Conservation (phyloP, 2,329 filamentous ascomycete species). For the Teratosphaeria nubilosa region DNA sequence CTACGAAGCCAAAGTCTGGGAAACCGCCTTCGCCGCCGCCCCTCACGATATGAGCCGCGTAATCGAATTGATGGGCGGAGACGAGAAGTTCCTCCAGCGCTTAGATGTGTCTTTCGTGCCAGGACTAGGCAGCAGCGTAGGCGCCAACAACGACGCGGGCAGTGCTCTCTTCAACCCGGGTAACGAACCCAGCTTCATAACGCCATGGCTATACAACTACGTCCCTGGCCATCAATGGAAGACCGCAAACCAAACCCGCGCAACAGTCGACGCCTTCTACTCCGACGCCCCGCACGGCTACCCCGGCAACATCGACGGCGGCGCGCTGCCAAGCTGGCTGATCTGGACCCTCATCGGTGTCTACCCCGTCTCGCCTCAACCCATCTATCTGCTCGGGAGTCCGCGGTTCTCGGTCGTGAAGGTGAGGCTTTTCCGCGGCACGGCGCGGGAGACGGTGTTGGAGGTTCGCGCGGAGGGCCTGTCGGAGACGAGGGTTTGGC, state of each 20-base stretch:
- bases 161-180: slow-evolving; percentile 23
- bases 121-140: slow-evolving; percentile 26
- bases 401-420: background rate
- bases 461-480: background rate
- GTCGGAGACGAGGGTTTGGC: background rate
- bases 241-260: slow-evolving; percentile 47
- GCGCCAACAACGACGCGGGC: slow-evolving; percentile 11
- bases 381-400: background rate
- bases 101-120: slow-evolving; percentile 47
- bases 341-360: background rate
- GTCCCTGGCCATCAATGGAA: slow-evolving; percentile 48
- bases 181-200: slow-evolving; percentile 57
- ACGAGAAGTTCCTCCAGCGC: slow-evolving; percentile 43
- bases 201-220: slow-evolving; percentile 60
- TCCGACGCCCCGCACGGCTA: slow-evolving; percentile 44
- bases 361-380: background rate
- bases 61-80: slow-evolving; percentile 45
- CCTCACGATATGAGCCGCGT: slow-evolving; percentile 53
- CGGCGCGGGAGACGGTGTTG: background rate
- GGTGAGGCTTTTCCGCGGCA: background rate
- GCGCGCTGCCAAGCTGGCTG: slow-evolving; percentile 55
- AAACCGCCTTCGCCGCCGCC: slow-evolving; percentile 34
- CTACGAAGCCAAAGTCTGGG: background rate
- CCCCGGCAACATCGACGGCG: slow-evolving; percentile 60
- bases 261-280: slow-evolving; percentile 50